Conservation (phyloP, 176 grass and related monocot species). For the Musa itinerans region DNA sequence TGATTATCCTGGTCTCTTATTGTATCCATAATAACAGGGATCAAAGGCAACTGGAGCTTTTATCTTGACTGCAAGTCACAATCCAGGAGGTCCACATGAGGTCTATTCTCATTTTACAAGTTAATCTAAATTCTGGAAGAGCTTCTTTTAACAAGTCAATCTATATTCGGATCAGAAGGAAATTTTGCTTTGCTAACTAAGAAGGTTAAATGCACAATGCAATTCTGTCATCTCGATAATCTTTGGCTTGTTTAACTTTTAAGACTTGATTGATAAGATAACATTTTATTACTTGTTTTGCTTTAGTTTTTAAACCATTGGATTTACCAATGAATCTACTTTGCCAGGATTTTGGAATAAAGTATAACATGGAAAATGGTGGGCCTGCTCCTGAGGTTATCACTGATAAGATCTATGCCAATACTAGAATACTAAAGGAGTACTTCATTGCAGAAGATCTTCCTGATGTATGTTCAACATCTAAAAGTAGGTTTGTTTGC, state of each 20-base stretch:
- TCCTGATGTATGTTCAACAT: constrained; percentile 23
- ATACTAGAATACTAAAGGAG: constrained; percentile 72
- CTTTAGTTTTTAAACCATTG: neutral
- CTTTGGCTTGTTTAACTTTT: neutral
- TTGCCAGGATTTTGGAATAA: constrained; percentile 94
- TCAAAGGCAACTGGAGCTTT: constrained; percentile 94
- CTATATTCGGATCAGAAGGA: neutral
- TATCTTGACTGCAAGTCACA: constrained; percentile 96
- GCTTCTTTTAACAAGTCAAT: neutral
- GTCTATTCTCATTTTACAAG: constrained; percentile 31
- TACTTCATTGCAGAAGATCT: constrained; percentile 80
- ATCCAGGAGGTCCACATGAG: constrained; percentile 86
- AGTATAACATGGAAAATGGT: constrained; percentile 99
- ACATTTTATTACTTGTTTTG: neutral
- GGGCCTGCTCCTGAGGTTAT: constrained; percentile 84
- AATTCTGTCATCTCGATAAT: neutral
- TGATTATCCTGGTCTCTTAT: neutral
- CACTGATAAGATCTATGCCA: constrained; percentile 80
- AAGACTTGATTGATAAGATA: neutral
- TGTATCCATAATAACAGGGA: constrained; percentile 36
- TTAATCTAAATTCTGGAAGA: neutral
- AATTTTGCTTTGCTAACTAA: neutral
- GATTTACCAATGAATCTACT: neutral
- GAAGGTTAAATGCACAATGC: neutral
- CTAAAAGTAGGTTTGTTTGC: neutral